Percentiles rank a stretch among this genome's conserved stretches.
These are phyloP conservation scores for Marasmius sp. DNA, from an alignment of 1,284 basidiomycete species.

Conservation along the genomic window DNA sequence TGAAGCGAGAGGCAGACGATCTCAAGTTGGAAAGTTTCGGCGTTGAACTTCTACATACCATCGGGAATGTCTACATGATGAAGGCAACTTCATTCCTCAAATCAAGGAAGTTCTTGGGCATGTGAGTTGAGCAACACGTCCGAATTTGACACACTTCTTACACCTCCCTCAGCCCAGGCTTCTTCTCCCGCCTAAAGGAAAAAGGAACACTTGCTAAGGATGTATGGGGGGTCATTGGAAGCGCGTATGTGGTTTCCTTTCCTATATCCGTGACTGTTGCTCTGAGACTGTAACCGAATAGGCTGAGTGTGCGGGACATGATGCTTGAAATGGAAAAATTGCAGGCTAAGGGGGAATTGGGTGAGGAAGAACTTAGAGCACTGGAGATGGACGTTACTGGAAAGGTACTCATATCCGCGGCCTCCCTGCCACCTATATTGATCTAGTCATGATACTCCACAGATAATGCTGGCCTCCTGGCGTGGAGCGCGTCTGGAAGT, in stretches of 20 bases:
- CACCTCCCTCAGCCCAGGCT: slow-evolving; percentile 69
- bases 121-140: slow-evolving; percentile 47
- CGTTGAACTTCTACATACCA: slow-evolving; percentile 88
- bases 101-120: slow-evolving; percentile 86
- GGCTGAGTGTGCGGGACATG: slow-evolving; percentile 69
- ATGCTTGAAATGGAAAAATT: slow-evolving; percentile 87
- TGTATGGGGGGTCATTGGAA: slow-evolving; percentile 90
- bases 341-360: slow-evolving; percentile 84
- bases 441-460: slow-evolving; percentile 3
- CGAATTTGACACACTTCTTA: neutral
- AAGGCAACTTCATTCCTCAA: slow-evolving; percentile 94
- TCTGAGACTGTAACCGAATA: slow-evolving; percentile 24
- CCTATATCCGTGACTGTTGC: neutral
- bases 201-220: slow-evolving; percentile 92
- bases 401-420: slow-evolving; percentile 51
- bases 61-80: slow-evolving; percentile 89
- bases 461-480: slow-evolving; percentile 95
- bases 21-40: slow-evolving; percentile 98
- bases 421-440: slow-evolving; percentile 3
- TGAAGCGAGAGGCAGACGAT: slow-evolving; percentile 90
- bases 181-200: slow-evolving; percentile 94
- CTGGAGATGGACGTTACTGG: slow-evolving; percentile 95
- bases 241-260: slow-evolving; percentile 60
- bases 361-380: slow-evolving; percentile 81
- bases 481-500: slow-evolving; percentile 93